A percentile compares a stretch with the other conserved stretches of the same genome.
Conservation (phyloP, 2,329 filamentous ascomycete genomes). For the Nannizziopsis barbatae region DNA sequence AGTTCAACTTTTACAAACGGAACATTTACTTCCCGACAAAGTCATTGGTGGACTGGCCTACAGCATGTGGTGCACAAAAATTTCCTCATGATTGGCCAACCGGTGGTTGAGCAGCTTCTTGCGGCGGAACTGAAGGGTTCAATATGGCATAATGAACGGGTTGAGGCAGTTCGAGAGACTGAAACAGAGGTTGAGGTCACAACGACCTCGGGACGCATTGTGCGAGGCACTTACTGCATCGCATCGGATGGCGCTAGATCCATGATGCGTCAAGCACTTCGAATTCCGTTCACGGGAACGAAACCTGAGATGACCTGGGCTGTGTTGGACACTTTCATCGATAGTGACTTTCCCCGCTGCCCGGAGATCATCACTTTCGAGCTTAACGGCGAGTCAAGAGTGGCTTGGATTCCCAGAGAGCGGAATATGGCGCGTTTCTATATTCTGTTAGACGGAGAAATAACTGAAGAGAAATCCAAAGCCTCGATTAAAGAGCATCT, state of each 20-base stretch:
- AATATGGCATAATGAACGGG: background rate
- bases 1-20: conserved; percentile 1
- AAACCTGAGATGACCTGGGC: conserved; percentile 4
- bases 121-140: background rate
- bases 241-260: conserved; percentile 3
- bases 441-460: conserved; percentile 1
- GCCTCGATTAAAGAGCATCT: background rate
- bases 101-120: conserved; percentile 3
- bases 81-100: conserved; percentile 4
- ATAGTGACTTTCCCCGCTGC: conserved; percentile 3
- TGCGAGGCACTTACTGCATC: conserved; percentile 3
- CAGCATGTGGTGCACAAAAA: conserved; percentile 1
- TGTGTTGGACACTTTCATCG: conserved; percentile 5
- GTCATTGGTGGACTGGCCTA: conserved; percentile 3
- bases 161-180: conserved; percentile 1
- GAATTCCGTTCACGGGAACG: conserved; percentile 1
- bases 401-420: conserved; percentile 3
- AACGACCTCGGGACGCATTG: background rate
- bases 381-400: conserved; percentile 1
- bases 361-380: conserved; percentile 4
- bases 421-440: conserved; percentile 2
- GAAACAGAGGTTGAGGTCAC: background rate
- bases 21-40: background rate
- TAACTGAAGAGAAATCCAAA: conserved; percentile 2
- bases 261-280: conserved; percentile 2